These are phyloP conservation scores for Thelonectria discophora DNA, from an alignment of 2,329 filamentous ascomycete species.

Conservation along the genomic window DNA sequence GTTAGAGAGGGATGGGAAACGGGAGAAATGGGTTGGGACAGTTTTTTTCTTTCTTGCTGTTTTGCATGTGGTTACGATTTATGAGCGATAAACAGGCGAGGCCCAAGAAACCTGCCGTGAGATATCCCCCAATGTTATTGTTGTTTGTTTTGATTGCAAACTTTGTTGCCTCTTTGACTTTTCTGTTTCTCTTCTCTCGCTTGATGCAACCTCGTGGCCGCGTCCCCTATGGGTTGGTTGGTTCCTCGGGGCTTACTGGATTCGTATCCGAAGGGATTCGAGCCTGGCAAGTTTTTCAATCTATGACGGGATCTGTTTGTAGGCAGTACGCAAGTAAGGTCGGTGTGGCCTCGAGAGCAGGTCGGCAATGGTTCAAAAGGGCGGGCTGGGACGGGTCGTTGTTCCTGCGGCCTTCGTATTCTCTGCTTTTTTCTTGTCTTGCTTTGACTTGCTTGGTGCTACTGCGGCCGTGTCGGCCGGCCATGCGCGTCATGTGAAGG, in stretches of 20 bases:
- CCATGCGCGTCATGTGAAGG: conserved; percentile 26
- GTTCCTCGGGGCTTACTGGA: conserved; percentile 2
- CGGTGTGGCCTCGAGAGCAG: neutral
- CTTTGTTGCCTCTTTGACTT: too few species aligned
- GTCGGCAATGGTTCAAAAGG: conserved; percentile 4
- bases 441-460: too few species aligned
- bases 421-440: too few species aligned
- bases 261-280: neutral
- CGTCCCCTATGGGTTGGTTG: too few species aligned
- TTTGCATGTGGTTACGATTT: conserved; percentile 41
- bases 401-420: conserved; percentile 16
- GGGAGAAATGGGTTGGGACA: conserved; percentile 27
- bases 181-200: too few species aligned
- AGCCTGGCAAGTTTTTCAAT: neutral
- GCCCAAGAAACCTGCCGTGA: conserved; percentile 32
- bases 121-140: conserved; percentile 35
- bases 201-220: too few species aligned
- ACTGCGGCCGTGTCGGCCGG: conserved; percentile 6
- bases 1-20: conserved; percentile 23
- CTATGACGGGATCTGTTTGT: neutral
- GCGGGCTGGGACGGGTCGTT: conserved; percentile 1
- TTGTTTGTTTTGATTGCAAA: conserved; percentile 5
- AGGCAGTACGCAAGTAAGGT: too few species aligned
- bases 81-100: conserved; percentile 43
- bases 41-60: conserved; percentile 20